phyloP scores from a whole-genome alignment of 805 yeast genomes.

The Hanseniaspora guilliermondii region DNA sequence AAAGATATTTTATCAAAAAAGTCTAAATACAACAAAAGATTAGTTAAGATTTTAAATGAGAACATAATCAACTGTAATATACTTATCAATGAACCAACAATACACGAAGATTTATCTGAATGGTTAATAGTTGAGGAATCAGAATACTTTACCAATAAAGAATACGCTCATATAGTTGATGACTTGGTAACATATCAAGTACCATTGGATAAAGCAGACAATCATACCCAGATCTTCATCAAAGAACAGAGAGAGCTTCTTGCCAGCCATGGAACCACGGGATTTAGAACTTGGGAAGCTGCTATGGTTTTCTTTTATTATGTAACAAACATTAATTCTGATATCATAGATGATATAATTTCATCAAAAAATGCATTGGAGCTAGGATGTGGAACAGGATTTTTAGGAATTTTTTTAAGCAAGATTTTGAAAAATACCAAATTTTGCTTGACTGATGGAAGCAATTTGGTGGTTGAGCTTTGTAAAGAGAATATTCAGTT shows the following conservation, averaged over 20 bases:
- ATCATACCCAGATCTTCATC: neutral
- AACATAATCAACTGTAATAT: neutral
- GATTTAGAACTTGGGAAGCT: constrained; percentile 90
- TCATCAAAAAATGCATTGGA: constrained; percentile 37
- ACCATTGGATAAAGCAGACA: neutral
- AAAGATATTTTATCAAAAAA: neutral
- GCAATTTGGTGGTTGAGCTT: constrained; percentile 19
- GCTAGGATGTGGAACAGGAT: constrained; percentile 83
- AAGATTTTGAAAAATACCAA: neutral
- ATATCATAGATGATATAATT: neutral
- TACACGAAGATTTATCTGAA: constrained; percentile 1
- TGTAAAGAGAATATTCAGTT: constrained; percentile 31
- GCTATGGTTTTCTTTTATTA: constrained; percentile 53
- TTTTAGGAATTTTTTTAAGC: constrained; percentile 37
- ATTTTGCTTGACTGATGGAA: constrained; percentile 13
- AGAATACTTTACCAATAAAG: neutral
- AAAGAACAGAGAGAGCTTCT: constrained; percentile 10
- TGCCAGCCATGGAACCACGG: constrained; percentile 44
- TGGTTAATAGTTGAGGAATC: constrained; percentile 8
- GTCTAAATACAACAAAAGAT: neutral
- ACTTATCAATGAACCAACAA: neutral
- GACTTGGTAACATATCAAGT: constrained; percentile 1
- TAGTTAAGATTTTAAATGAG: neutral
- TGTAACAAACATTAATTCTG: constrained; percentile 8
- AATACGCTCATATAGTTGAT: neutral